Evolutionary conservation across 1,284 basidiomycete genomes (phyloP).

Genomic region (Ceratobasidium sp.): DNA sequence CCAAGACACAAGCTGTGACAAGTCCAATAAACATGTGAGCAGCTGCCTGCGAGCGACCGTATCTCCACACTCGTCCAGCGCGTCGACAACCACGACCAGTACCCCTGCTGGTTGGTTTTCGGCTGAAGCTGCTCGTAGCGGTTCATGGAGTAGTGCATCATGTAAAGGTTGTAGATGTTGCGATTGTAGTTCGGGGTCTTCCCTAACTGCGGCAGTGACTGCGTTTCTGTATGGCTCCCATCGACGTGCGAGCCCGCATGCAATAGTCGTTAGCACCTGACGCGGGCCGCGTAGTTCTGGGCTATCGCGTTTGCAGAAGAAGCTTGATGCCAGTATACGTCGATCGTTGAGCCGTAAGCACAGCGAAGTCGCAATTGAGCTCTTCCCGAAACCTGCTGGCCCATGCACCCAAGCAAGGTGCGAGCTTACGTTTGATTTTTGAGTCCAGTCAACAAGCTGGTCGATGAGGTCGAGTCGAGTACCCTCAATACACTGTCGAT

Average conservation of each 20-base stretch:
- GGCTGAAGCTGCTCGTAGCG: not conserved
- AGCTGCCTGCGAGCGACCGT: slow-evolving; percentile 1
- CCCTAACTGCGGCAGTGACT: not conserved
- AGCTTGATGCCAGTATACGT: slow-evolving; percentile 52
- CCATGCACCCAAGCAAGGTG: slow-evolving; percentile 51
- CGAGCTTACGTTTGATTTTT: too few relatives aligned
- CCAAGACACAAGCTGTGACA: not conserved
- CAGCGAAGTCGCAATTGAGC: slow-evolving; percentile 51
- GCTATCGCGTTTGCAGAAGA: slow-evolving; percentile 54
- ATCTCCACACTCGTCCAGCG: not conserved
- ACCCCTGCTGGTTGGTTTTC: not conserved
- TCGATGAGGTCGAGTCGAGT: not conserved
- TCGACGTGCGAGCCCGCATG: not conserved
- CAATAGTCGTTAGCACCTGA: slow-evolving; percentile 30
- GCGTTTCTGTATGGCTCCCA: not conserved
- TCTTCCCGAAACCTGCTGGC: slow-evolving; percentile 52
- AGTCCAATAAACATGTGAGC: not conserved
- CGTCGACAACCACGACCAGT: slow-evolving; percentile 20
- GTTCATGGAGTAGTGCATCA: not conserved
- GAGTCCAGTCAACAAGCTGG: not conserved
- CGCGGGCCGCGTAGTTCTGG: slow-evolving; percentile 23
- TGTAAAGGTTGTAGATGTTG: not conserved
- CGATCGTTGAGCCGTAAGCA: slow-evolving; percentile 41
- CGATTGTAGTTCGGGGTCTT: not conserved
- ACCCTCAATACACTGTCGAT: not conserved